Percentiles rank a stretch among this genome's conserved stretches.
Conservation (phyloP, 495 filamentous ascomycete species). For the Hypoxylon fuscum region DNA sequence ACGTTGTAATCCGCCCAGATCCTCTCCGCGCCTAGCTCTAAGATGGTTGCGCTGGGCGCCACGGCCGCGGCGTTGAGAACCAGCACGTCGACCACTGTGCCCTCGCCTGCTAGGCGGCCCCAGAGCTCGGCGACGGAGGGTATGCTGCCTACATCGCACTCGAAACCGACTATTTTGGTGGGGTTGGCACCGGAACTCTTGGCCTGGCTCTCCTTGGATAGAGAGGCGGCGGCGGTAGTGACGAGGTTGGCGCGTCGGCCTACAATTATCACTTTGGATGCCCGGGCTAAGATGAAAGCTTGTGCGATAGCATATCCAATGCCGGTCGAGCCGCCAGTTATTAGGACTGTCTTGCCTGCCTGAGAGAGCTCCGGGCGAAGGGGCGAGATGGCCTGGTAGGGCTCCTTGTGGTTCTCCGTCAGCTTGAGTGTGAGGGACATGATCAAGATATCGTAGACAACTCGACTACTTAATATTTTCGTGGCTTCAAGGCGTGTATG, state of each 20-base stretch:
- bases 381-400: slow-evolving; percentile 54
- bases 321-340: slow-evolving; percentile 55
- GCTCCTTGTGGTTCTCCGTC: slow-evolving; percentile 43
- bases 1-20: slow-evolving; percentile 46
- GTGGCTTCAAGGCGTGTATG: too few relatives aligned
- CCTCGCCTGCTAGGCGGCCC: slow-evolving; percentile 39
- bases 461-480: too few relatives aligned
- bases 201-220: slow-evolving; percentile 8
- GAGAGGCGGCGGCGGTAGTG: slow-evolving; percentile 15
- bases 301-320: slow-evolving; percentile 49
- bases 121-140: slow-evolving; percentile 45
- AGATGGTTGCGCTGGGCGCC: slow-evolving; percentile 18
- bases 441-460: too few relatives aligned
- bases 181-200: background rate
- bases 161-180: slow-evolving; percentile 34
- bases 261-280: slow-evolving; percentile 40
- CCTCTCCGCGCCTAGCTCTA: slow-evolving; percentile 38
- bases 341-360: slow-evolving; percentile 55
- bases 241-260: slow-evolving; percentile 36
- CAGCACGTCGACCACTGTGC: slow-evolving; percentile 50
- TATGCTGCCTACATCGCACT: slow-evolving; percentile 40
- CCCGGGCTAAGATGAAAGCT: slow-evolving; percentile 44
- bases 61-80: slow-evolving; percentile 49
- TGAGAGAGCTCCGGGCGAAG: slow-evolving; percentile 55
- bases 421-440: background rate